Conservation (phyloP, 805 yeast genomes). For the Kazachstania bromeliacearum region DNA sequence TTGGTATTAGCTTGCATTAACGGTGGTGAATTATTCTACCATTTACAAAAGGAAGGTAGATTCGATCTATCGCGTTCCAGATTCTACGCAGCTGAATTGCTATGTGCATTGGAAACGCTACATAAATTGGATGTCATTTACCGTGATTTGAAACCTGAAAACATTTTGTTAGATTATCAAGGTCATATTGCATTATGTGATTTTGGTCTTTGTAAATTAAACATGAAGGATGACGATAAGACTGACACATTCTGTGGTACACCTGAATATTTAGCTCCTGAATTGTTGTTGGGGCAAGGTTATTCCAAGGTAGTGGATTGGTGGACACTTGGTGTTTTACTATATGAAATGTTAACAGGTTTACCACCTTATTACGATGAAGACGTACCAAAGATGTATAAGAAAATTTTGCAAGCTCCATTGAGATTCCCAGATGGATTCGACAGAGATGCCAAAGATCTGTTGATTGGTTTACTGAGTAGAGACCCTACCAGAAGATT, state of each 20-base stretch:
- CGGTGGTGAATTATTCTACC: conserved; percentile 95
- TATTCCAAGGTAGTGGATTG: conserved; percentile 94
- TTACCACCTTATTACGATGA: conserved; percentile 96
- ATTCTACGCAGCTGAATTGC: conserved; percentile 87
- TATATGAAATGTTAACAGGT: conserved; percentile 95
- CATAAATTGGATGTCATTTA: conserved; percentile 90
- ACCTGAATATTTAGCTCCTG: conserved; percentile 96
- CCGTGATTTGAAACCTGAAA: conserved; percentile 93
- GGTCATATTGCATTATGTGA: conserved; percentile 98
- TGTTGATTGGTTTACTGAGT: conserved; percentile 62
- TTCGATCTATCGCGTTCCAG: conserved; percentile 84
- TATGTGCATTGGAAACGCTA: conserved; percentile 85
- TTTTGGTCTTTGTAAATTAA: conserved; percentile 90
- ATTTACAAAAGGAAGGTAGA: conserved; percentile 81
- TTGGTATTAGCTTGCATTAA: conserved; percentile 86
- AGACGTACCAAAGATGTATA: conserved; percentile 86
- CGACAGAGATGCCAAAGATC: conserved; percentile 76
- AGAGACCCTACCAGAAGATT: conserved; percentile 79
- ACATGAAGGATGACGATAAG: conserved; percentile 84
- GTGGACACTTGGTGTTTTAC: conserved; percentile 94
- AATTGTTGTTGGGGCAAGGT: conserved; percentile 80
- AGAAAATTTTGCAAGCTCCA: conserved; percentile 84
- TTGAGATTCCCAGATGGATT: conserved; percentile 80
- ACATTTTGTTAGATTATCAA: conserved; percentile 85
- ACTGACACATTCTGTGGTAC: conserved; percentile 95